Evolutionary conservation across 768 basidiomycete species (phyloP), one percentile per base, ranked within the genome.

Genomic region (Mycena amicta): DNA sequence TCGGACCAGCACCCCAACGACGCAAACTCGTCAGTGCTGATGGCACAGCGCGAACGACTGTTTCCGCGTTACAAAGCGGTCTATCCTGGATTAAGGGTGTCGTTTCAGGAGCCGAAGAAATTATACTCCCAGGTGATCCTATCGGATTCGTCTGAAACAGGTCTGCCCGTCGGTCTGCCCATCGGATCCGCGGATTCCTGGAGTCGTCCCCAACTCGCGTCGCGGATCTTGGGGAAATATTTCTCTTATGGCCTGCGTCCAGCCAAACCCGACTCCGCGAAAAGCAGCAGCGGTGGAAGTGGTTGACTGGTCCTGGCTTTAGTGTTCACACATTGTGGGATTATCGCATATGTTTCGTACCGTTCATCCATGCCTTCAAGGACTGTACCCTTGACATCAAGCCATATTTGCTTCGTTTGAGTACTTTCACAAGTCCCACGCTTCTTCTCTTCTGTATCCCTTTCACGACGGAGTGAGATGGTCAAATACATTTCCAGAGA

Each of bases 401-500:
- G n/a, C n/a, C n/a, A n/a, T n/a, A n/a, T n/a, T n/a, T n/a, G n/a
- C n/a, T n/a, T n/a, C n/a, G n/a, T n/a, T n/a, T n/a, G n/a, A n/a
- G n/a, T 18, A 25, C 40, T 51, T 30, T 2, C 22, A 5, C 16
- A 18, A 25, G 25, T 41, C 27, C 26, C 30, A 43, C 40, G 22
- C 28, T 22, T 50, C 39, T 25, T 22, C 57, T 33, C 41, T 50
- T 30, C 25, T 50, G n/a, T n/a, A n/a, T n/a, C n/a, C n/a, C n/a
- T n/a, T n/a, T 64, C 53, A 72, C 71, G 71, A 37, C 33, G 33
- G 18, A 18, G 15, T 22, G 13, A 13, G 8, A 60, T 65, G 18
- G 53, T 73, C 64, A 73, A 72, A 61, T 79, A 77, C 68, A 78
- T 80, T 47, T 63, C 75, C 13, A 53, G 72, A 55, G 76, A 77